phyloP scores from a whole-genome alignment of 1,139 yeast species.

The Wickerhamomyces sp. region DNA sequence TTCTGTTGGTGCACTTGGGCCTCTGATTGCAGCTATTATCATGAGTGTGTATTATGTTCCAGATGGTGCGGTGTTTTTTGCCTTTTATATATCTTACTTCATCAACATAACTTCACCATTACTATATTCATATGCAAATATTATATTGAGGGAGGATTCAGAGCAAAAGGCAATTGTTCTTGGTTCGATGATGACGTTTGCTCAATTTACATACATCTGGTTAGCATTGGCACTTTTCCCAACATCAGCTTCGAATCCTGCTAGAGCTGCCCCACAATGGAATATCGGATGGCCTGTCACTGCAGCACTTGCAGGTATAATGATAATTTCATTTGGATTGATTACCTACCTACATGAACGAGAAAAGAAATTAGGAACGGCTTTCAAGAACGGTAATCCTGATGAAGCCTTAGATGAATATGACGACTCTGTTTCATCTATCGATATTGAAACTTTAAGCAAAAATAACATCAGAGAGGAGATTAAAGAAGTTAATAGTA shows the following conservation, averaged over 20 bases:
- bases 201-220: constrained; percentile 12
- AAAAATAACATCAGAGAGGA: no score
- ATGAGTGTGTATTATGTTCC: constrained; percentile 34
- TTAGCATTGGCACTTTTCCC: constrained; percentile 15
- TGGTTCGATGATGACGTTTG: constrained; percentile 8
- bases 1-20: constrained; percentile 12
- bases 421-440: no score
- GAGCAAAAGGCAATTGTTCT: constrained; percentile 7
- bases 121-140: constrained; percentile 3
- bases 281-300: constrained; percentile 44
- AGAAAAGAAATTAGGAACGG: constrained; percentile 46
- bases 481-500: no score
- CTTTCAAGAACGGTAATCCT: constrained; percentile 33
- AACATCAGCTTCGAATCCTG: constrained; percentile 39
- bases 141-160: constrained; percentile 2
- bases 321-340: constrained; percentile 53
- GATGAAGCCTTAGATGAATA: neutral
- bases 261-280: constrained; percentile 44
- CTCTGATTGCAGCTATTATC: constrained; percentile 23
- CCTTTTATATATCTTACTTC: constrained; percentile 34
- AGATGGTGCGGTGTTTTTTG: constrained; percentile 10
- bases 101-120: constrained; percentile 4
- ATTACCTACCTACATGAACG: constrained; percentile 58
- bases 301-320: constrained; percentile 44
- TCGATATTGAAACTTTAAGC: no score